These are phyloP conservation scores for Prosopis cineraria DNA, from an alignment of 306 rosid genomes.

Conservation along the genomic window DNA sequence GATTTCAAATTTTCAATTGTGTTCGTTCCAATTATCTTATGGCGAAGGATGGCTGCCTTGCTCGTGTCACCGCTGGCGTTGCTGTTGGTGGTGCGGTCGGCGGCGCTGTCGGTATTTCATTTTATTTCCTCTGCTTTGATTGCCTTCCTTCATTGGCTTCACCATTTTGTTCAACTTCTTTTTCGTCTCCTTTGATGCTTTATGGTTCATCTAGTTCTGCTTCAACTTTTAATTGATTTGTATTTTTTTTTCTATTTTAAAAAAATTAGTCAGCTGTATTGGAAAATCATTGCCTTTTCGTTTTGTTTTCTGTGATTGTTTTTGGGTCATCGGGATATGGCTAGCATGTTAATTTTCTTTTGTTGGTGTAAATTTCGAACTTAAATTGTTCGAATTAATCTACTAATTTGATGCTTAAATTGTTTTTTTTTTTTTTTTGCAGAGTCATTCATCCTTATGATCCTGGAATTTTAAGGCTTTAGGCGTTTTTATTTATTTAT, in stretches of 20 bases:
- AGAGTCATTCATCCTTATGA: background rate
- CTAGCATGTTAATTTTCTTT: background rate
- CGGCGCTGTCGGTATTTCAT: conserved; percentile 65
- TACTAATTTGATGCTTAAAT: background rate
- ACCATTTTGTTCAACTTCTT: background rate
- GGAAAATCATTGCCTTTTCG: background rate
- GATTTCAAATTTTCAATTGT: background rate
- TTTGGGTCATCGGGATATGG: background rate
- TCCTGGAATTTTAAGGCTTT: background rate
- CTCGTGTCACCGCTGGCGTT: conserved; percentile 69
- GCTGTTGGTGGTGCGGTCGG: conserved; percentile 78
- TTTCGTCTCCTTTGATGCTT: background rate
- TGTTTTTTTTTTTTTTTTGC: background rate
- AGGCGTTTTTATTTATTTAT: background rate
- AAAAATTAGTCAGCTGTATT: background rate
- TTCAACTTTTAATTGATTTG: background rate
- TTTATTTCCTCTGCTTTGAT: background rate
- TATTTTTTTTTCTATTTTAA: background rate
- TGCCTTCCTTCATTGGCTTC: background rate
- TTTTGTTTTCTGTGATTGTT: background rate
- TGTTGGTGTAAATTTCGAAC: background rate
- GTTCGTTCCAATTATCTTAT: conserved; percentile 22
- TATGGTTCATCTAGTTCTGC: background rate
- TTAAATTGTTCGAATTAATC: background rate
- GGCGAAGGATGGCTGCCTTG: conserved; percentile 79